Evolutionary conservation across 345 rosid species (phyloP), one percentile per base, ranked within the genome.

Genomic region (Citrus australasica): DNA sequence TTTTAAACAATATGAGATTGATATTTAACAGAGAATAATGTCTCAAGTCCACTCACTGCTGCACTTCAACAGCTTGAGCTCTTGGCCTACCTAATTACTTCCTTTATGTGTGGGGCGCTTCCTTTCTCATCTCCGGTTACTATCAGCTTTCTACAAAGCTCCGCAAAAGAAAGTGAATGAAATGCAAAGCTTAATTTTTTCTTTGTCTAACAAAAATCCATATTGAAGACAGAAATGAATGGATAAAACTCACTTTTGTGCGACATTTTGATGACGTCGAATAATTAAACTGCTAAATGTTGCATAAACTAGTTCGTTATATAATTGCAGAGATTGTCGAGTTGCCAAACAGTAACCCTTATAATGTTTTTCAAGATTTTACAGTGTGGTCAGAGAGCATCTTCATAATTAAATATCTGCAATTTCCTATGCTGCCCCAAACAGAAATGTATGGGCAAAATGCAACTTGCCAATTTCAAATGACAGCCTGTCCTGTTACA

Each of bases 391-490:
- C 68, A 3, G 5, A 61, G 40, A 42, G 38, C 3, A 65, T 27
- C 24, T 62, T 22, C 60, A 74, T 17, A 46, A 46, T 46, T 46
- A 42, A 62, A 62, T 62, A 51, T 51, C 21, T n/a, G 17, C 61
- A 63, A 28, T 38, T 61, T 17, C 9, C 59, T 7, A 28, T 5
- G 11, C 32, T 46, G 70, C 25, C 22, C 25, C 22, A 64, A 64
- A 35, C 48, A 42, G 30, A 67, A 16, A 66, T n/a, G 27, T 25
- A 76, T 66, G 79, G 78, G 55, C 72, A 56, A 56, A 51, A 24
- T 33, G 65, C 72, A 65, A 66, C 33, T 65, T 53, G 79, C 61
- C 25, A 28, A 75, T 76, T 53, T 28, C 77, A 42, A 27, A 46
- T 51, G 78, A 76, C 79, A 53, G 79, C 55, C 65, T 35, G 53